A percentile compares a stretch with the other conserved stretches of the same genome.
phyloP scores from a whole-genome alignment of 2,329 filamentous ascomycete genomes.

The Fusarium sacchari region DNA sequence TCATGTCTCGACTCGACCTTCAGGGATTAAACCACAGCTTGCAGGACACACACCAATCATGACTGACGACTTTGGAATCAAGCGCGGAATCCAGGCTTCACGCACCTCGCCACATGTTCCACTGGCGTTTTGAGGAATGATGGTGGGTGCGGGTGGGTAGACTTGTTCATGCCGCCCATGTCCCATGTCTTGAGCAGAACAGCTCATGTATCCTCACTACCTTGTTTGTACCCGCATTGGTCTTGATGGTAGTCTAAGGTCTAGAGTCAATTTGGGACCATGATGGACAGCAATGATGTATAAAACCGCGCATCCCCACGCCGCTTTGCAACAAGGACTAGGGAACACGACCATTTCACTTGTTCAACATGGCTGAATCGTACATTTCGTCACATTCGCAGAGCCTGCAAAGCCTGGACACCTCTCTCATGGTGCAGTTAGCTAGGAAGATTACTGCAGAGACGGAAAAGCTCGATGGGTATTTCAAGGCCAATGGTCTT shows the following conservation, averaged over 20 bases:
- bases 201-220: slow-evolving; percentile 3
- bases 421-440: slow-evolving; percentile 56
- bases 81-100: not conserved
- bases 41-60: slow-evolving; percentile 12
- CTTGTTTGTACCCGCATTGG: slow-evolving; percentile 11
- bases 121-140: slow-evolving; percentile 5
- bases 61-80: not conserved
- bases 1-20: not conserved
- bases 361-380: slow-evolving; percentile 33
- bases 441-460: slow-evolving; percentile 59
- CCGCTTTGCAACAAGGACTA: not conserved
- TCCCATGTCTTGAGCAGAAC: not conserved
- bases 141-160: slow-evolving; percentile 15
- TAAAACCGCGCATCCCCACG: slow-evolving; percentile 23
- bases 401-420: slow-evolving; percentile 28
- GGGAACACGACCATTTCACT: not conserved
- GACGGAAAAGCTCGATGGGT: slow-evolving; percentile 60
- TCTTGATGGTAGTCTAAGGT: slow-evolving; percentile 1
- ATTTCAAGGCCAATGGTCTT: slow-evolving; percentile 55
- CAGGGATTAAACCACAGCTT: not conserved
- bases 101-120: slow-evolving; percentile 12
- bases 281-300: slow-evolving; percentile 7
- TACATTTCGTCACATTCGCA: slow-evolving; percentile 51
- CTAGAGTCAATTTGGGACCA: slow-evolving; percentile 1
- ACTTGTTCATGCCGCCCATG: slow-evolving; percentile 1